Percentiles rank a stretch among this genome's conserved stretches.
Evolutionary conservation across 2,329 filamentous ascomycete species (phyloP).

Genomic region (Eutypella sp.): DNA sequence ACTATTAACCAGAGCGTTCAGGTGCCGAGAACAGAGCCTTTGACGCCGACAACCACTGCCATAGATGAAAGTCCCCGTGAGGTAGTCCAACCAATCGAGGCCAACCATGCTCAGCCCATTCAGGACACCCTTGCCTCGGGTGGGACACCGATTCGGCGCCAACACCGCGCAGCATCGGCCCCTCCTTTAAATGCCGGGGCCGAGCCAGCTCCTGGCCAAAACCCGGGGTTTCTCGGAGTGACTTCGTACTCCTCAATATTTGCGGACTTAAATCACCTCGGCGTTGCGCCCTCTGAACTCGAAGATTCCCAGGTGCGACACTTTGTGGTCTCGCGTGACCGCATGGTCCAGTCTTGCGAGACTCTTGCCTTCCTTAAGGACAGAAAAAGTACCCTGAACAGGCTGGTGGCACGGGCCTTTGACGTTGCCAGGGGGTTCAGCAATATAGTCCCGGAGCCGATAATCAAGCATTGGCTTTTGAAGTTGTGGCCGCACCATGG

Average conservation of each 20-base stretch:
- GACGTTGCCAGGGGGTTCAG: constrained; percentile 23
- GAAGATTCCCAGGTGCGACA: constrained; percentile 18
- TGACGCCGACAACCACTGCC: constrained; percentile 16
- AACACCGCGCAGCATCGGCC: constrained; percentile 27
- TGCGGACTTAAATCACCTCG: constrained; percentile 23
- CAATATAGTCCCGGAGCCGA: constrained; percentile 20
- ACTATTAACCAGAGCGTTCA: constrained; percentile 14
- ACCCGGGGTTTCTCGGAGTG: constrained; percentile 26
- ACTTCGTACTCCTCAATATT: constrained; percentile 28
- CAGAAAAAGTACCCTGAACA: constrained; percentile 21
- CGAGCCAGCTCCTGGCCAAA: constrained; percentile 12
- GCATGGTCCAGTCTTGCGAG: constrained; percentile 26
- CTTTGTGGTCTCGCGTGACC: constrained; percentile 24
- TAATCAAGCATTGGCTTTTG: constrained; percentile 29
- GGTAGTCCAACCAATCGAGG: constrained; percentile 18
- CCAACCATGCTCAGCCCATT: constrained; percentile 3
- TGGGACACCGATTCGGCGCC: constrained; percentile 12
- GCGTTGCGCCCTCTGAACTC: constrained; percentile 18
- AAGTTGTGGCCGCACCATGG: constrained; percentile 23
- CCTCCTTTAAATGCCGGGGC: constrained; percentile 21
- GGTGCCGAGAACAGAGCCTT: constrained; percentile 10
- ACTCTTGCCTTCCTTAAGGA: constrained; percentile 28
- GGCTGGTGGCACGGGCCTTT: constrained; percentile 23
- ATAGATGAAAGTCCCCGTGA: constrained; percentile 11
- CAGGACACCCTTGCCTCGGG: constrained; percentile 4